Percentiles rank a stretch among this genome's conserved stretches.
Conservation (phyloP, 202 grass and related monocot genomes). For the Zizania palustris region DNA sequence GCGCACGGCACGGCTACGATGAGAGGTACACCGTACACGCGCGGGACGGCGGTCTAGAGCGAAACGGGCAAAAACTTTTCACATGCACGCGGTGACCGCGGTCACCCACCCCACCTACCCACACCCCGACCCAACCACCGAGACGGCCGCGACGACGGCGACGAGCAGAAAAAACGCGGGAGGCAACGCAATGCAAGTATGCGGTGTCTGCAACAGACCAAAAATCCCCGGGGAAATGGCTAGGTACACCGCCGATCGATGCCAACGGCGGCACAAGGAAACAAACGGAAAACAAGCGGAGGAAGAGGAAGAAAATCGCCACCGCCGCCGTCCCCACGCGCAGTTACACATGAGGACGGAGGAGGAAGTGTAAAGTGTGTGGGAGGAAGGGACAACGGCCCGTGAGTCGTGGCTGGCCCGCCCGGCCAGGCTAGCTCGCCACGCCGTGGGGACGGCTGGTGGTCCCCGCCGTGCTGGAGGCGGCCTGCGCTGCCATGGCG, state of each 20-base stretch:
- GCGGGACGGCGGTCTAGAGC: too few relatives aligned
- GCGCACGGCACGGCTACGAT: background rate
- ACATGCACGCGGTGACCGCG: slow-evolving; percentile 4
- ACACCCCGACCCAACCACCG: slow-evolving; percentile 20
- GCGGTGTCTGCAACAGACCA: slow-evolving; percentile 35
- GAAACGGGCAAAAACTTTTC: too few relatives aligned
- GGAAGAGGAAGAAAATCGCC: background rate
- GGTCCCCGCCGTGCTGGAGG: background rate
- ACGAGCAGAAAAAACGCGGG: fast-evolving
- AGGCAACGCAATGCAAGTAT: background rate
- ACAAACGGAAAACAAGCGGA: background rate
- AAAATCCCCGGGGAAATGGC: slow-evolving; percentile 21
- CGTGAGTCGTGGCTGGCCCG: too few relatives aligned
- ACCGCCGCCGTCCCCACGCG: background rate
- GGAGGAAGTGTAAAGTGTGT: too few relatives aligned
- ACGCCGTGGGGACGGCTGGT: slow-evolving; percentile 13
- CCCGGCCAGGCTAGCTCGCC: background rate
- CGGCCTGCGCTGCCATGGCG: slow-evolving; percentile 64
- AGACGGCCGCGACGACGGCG: background rate
- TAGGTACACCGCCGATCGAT: slow-evolving; percentile 11
- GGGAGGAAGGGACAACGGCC: slow-evolving; percentile 40
- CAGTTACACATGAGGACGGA: slow-evolving; percentile 33
- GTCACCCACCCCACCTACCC: too few relatives aligned
- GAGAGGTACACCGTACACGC: too few relatives aligned
- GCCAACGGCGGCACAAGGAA: slow-evolving; percentile 39